Evolutionary conservation across 2,329 filamentous ascomycete genomes (phyloP).

Genomic region (Colletotrichum sp.): DNA sequence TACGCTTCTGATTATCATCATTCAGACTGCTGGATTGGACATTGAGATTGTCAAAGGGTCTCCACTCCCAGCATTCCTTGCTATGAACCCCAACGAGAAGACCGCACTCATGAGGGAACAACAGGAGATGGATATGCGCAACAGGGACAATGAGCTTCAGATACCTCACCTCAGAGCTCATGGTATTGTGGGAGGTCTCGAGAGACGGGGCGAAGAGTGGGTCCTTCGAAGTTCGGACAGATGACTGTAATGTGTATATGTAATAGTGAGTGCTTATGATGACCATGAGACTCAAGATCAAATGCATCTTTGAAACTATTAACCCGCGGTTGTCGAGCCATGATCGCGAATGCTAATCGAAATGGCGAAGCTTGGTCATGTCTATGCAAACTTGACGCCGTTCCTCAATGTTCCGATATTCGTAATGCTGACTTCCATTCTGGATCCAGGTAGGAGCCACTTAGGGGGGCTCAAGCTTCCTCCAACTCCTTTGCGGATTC

Average conservation of each 20-base stretch:
- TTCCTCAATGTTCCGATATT: conserved; percentile 47
- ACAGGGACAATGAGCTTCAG: background rate
- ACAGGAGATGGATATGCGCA: background rate
- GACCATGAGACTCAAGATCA: background rate
- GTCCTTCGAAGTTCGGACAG: background rate
- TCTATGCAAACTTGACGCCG: conserved; percentile 29
- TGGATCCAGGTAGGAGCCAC: conserved; percentile 42
- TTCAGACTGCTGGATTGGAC: background rate
- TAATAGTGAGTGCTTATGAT: background rate
- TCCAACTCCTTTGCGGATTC: conserved; percentile 37
- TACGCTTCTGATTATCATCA: background rate
- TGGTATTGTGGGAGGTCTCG: background rate
- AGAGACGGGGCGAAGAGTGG: background rate
- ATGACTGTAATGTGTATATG: background rate
- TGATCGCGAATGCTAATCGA: background rate
- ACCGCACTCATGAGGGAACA: background rate
- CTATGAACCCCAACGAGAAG: background rate
- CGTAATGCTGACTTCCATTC: conserved; percentile 42
- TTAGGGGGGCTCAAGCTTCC: conserved; percentile 45
- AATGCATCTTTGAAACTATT: background rate
- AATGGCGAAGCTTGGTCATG: background rate
- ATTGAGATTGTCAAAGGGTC: conserved; percentile 15
- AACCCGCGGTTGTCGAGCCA: background rate
- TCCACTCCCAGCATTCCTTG: background rate
- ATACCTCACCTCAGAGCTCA: background rate